Evolutionary conservation across 768 basidiomycete species (phyloP).

Genomic region (Pleurotus giganteus): DNA sequence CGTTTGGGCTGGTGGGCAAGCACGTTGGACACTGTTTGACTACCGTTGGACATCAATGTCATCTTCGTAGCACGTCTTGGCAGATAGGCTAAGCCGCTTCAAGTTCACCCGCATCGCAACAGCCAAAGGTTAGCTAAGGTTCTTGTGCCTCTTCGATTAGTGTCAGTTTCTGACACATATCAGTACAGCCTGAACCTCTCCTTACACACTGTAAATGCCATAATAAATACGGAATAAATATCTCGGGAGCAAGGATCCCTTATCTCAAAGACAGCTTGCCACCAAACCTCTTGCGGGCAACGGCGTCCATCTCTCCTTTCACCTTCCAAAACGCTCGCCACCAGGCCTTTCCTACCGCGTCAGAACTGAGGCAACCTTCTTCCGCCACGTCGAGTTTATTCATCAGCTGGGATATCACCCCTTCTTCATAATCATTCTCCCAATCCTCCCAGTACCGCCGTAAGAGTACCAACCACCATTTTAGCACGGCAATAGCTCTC

Average conservation of each 20-base stretch:
- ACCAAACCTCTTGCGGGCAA: constrained; percentile 68
- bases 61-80: background rate
- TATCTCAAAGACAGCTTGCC: constrained; percentile 63
- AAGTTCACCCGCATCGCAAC: background rate
- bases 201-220: background rate
- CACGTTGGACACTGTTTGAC: background rate
- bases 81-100: background rate
- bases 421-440: constrained; percentile 42
- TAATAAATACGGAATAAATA: background rate
- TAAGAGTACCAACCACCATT: constrained; percentile 80
- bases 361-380: constrained; percentile 13
- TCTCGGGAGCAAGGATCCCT: constrained; percentile 11
- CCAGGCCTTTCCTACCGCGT: constrained; percentile 67
- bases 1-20: background rate
- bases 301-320: constrained; percentile 63
- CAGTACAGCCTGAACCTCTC: too few species aligned
- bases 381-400: constrained; percentile 18
- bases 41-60: background rate
- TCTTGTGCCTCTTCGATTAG: too few species aligned
- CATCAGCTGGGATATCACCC: constrained; percentile 21
- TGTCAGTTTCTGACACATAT: too few species aligned
- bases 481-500: constrained; percentile 66
- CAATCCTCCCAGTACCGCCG: constrained; percentile 60
- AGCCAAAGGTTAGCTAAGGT: background rate
- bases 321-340: constrained; percentile 77